A percentile compares a stretch with the other conserved stretches of the same genome.
These are phyloP conservation scores for Chenopodium quinoa DNA, from an alignment of 148 eudicot genomes.

Conservation along the genomic window DNA sequence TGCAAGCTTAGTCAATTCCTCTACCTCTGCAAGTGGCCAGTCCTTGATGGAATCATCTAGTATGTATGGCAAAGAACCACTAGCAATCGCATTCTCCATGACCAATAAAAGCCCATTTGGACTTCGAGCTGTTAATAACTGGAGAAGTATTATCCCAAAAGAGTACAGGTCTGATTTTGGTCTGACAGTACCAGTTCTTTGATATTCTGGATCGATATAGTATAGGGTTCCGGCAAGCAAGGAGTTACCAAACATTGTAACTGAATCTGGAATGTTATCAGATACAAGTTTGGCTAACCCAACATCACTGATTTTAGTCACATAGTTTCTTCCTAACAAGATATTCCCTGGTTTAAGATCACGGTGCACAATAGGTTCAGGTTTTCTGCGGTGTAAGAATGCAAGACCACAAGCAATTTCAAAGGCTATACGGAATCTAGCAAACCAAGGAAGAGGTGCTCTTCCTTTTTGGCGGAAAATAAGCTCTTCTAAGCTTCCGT, in stretches of 20 bases:
- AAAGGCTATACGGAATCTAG: constrained; percentile 60
- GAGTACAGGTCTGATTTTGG: constrained; percentile 81
- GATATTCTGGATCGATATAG: constrained; percentile 83
- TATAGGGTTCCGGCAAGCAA: constrained; percentile 57
- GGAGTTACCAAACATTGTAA: constrained; percentile 58
- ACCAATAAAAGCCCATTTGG: constrained; percentile 60
- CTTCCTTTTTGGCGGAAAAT: constrained; percentile 32
- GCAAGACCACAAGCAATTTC: constrained; percentile 77
- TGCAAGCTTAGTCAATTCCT: constrained; percentile 58
- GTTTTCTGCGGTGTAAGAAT: constrained; percentile 67
- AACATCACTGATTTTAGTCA: constrained; percentile 70
- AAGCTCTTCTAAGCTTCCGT: constrained; percentile 67
- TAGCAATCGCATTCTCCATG: constrained; percentile 56
- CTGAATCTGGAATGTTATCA: constrained; percentile 52
- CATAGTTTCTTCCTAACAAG: constrained; percentile 50
- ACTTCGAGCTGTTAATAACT: constrained; percentile 52
- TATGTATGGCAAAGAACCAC: constrained; percentile 45
- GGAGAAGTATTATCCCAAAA: constrained; percentile 69
- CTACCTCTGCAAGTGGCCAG: constrained; percentile 67
- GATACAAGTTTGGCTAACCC: constrained; percentile 67
- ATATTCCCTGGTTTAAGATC: constrained; percentile 81
- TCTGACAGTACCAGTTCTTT: constrained; percentile 72
- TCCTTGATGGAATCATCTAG: constrained; percentile 56
- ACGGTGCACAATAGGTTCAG: constrained; percentile 63
- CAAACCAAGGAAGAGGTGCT: constrained; percentile 62